A percentile compares a stretch with the other conserved stretches of the same genome.
Evolutionary conservation across 306 rosid genomes (phyloP).

Genomic region (Glycyrrhiza uralensis): DNA sequence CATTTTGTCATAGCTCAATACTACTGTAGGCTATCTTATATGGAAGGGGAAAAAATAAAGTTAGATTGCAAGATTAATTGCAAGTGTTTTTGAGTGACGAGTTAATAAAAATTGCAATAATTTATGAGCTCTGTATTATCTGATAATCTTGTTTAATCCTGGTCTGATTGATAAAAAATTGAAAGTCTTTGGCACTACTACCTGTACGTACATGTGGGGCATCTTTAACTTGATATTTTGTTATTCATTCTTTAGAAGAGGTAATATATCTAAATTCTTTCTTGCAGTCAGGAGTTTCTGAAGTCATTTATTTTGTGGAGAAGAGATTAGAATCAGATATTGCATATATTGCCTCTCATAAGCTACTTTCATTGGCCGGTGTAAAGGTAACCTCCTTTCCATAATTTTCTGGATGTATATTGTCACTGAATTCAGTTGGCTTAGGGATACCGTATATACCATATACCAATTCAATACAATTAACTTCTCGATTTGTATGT

Average conservation of each 20-base stretch:
- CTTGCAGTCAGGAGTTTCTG: slow-evolving; percentile 81
- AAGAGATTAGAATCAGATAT: slow-evolving; percentile 63
- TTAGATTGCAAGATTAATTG: neutral
- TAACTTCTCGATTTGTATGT: neutral
- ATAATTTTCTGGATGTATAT: neutral
- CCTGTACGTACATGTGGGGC: neutral
- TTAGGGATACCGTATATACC: neutral
- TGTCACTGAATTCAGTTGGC: neutral
- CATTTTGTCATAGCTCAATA: slow-evolving; percentile 2
- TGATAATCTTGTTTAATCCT: neutral
- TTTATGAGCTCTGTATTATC: neutral
- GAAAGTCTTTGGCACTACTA: neutral
- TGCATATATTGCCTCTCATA: slow-evolving; percentile 71
- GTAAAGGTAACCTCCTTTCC: slow-evolving; percentile 54
- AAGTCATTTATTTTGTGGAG: slow-evolving; percentile 80
- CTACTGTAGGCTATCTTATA: neutral
- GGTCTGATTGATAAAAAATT: neutral
- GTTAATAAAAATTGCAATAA: neutral
- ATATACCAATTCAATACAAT: neutral
- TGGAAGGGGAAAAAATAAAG: neutral
- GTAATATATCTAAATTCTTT: slow-evolving; percentile 8
- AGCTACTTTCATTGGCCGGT: slow-evolving; percentile 82
- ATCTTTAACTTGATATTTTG: neutral
- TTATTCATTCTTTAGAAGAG: neutral
- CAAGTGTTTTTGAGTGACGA: neutral